These are phyloP conservation scores for Colletotrichum theobromicola DNA, from an alignment of 2,329 filamentous ascomycete species.

Conservation along the genomic window DNA sequence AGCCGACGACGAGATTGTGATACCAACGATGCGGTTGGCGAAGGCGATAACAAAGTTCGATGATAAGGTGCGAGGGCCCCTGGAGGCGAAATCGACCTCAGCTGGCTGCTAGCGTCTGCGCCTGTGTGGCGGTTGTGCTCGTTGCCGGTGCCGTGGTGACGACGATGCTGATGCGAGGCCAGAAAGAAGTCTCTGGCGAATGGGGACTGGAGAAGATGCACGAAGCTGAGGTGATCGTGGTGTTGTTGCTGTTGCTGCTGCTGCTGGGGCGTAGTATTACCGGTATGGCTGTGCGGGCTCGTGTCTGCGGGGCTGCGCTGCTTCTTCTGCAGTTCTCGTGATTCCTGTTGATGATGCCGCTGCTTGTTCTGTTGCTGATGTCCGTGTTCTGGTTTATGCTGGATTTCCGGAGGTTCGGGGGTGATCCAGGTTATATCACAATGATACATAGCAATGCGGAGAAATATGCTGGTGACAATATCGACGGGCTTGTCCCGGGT, in stretches of 20 bases:
- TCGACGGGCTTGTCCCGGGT: background rate
- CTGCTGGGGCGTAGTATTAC: conserved; percentile 2
- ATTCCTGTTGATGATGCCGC: background rate
- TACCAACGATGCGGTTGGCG: conserved; percentile 16
- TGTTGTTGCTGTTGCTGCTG: background rate
- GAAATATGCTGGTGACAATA: background rate
- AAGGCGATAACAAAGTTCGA: conserved; percentile 4
- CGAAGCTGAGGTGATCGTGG: background rate
- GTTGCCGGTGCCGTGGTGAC: background rate
- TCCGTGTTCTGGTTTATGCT: background rate
- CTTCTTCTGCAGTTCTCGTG: background rate
- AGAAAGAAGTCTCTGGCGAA: conserved; percentile 2
- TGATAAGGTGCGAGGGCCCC: conserved; percentile 8
- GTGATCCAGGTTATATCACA: conserved; percentile 18
- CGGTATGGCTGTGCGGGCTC: conserved; percentile 9
- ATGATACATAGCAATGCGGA: conserved; percentile 19
- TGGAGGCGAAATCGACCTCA: conserved; percentile 9
- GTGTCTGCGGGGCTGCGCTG: background rate
- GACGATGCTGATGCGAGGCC: conserved; percentile 12
- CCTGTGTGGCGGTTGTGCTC: background rate
- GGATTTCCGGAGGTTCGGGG: conserved; percentile 6
- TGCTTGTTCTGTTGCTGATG: background rate
- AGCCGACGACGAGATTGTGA: conserved; percentile 7
- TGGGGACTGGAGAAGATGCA: background rate
- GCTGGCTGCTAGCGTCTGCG: conserved; percentile 7